phyloP scores from a whole-genome alignment of 768 basidiomycete species.

The Cubamyces sp. region DNA sequence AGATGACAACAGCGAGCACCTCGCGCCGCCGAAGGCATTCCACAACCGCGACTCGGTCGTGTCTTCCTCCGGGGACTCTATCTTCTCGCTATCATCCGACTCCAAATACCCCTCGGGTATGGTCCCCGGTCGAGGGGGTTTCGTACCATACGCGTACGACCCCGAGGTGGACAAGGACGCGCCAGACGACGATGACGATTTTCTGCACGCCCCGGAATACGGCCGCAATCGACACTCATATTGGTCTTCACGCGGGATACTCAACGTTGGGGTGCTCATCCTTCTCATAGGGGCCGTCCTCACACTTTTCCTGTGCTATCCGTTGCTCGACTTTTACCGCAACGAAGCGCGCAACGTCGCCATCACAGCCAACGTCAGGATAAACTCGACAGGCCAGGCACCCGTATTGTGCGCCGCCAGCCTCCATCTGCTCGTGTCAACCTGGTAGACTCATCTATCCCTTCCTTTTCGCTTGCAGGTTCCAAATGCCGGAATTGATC shows the following conservation, averaged over 20 bases:
- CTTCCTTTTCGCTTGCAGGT: slow-evolving; percentile 17
- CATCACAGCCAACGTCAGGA: slow-evolving; percentile 64
- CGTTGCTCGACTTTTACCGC: slow-evolving; percentile 62
- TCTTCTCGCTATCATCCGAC: slow-evolving; percentile 51
- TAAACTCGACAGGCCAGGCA: slow-evolving; percentile 73
- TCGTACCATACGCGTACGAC: slow-evolving; percentile 75
- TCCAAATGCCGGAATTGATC: slow-evolving; percentile 60
- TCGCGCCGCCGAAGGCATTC: slow-evolving; percentile 38
- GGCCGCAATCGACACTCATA: slow-evolving; percentile 41
- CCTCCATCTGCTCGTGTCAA: background rate
- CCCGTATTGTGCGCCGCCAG: slow-evolving; percentile 36
- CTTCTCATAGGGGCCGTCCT: slow-evolving; percentile 65
- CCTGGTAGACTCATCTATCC: background rate
- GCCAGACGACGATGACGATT: slow-evolving; percentile 74
- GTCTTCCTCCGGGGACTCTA: slow-evolving; percentile 57
- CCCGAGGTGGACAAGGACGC: slow-evolving; percentile 56
- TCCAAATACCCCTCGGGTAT: slow-evolving; percentile 66
- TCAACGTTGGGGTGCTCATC: slow-evolving; percentile 73
- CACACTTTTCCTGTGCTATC: slow-evolving; percentile 81
- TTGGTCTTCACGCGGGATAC: slow-evolving; percentile 52
- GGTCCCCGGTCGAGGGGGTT: slow-evolving; percentile 33
- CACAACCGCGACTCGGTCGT: slow-evolving; percentile 46
- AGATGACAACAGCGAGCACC: slow-evolving; percentile 38
- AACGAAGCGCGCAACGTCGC: slow-evolving; percentile 42
- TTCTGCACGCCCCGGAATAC: slow-evolving; percentile 64